phyloP scores from a whole-genome alignment of 495 filamentous ascomycete species.

The Tuber umbilicatum region DNA sequence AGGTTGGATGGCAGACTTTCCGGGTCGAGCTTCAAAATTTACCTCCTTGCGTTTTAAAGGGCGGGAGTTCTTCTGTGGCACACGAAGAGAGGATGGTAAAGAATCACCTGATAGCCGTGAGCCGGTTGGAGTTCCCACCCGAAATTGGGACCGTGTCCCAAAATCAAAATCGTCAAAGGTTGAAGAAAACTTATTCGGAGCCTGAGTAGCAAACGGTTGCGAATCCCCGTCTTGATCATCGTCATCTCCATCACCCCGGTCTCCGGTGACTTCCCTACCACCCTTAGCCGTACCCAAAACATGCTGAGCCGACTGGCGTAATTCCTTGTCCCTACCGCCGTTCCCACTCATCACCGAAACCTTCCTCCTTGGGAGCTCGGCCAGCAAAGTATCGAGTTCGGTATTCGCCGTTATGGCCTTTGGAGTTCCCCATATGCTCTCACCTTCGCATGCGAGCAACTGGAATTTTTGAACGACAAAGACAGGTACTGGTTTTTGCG shows the following conservation, averaged over 20 bases:
- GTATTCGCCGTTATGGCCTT: background rate
- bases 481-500: background rate
- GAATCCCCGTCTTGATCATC: constrained; percentile 15
- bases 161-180: constrained; percentile 29
- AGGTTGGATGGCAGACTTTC: background rate
- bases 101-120: background rate
- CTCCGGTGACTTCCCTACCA: background rate
- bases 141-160: background rate
- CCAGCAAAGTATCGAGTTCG: background rate
- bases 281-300: background rate
- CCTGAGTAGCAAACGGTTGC: constrained; percentile 31
- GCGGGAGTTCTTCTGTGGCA: constrained; percentile 50
- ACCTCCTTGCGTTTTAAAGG: constrained; percentile 30
- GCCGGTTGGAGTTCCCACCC: background rate
- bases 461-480: background rate
- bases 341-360: background rate
- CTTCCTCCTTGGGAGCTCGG: background rate
- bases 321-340: background rate
- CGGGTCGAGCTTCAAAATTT: constrained; percentile 15
- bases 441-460: background rate
- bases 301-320: background rate
- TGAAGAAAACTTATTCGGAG: constrained; percentile 12
- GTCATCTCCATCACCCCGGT: background rate
- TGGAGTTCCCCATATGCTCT: background rate
- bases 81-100: constrained; percentile 18